phyloP scores from a whole-genome alignment of 108 stramenopile genomes.

The Asterionellopsis glacialis region DNA sequence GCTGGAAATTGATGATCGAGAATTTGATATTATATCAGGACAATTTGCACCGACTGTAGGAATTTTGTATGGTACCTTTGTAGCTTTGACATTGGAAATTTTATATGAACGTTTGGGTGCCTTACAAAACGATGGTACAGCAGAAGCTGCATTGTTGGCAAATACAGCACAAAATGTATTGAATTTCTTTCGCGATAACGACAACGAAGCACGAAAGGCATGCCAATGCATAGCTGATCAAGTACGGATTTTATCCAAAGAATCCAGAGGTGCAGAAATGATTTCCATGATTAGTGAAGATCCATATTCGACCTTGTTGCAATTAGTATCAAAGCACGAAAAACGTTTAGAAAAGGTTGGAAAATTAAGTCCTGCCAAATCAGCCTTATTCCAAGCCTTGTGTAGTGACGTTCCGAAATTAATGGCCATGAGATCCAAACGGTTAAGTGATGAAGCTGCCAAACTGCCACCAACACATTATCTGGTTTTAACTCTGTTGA shows the following conservation, averaged over 20 bases:
- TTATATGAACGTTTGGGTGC: slow-evolving; percentile 30
- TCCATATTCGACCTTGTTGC: slow-evolving; percentile 48
- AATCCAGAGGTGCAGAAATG: slow-evolving; percentile 45
- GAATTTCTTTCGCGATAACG: slow-evolving; percentile 19
- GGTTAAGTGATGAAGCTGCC: slow-evolving; percentile 55
- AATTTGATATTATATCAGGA: no score
- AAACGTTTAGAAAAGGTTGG: slow-evolving; percentile 9
- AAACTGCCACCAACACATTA: slow-evolving; percentile 63
- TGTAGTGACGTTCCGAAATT: slow-evolving; percentile 34
- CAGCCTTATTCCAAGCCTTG: slow-evolving; percentile 21
- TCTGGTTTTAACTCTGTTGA: slow-evolving; percentile 32
- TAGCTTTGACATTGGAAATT: slow-evolving; percentile 14
- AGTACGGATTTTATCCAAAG: slow-evolving; percentile 40
- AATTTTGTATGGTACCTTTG: background rate
- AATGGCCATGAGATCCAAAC: slow-evolving; percentile 34
- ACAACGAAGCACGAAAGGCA: slow-evolving; percentile 21
- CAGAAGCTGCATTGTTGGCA: slow-evolving; percentile 26
- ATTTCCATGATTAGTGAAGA: slow-evolving; percentile 53
- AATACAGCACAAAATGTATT: slow-evolving; percentile 19
- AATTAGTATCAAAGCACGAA: slow-evolving; percentile 24
- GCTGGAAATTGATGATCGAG: no score
- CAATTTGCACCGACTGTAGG: background rate
- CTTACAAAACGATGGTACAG: slow-evolving; percentile 31
- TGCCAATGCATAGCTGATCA: slow-evolving; percentile 48
- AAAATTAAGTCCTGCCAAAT: slow-evolving; percentile 11